These are phyloP conservation scores for Zymoseptoria tritici DNA, from an alignment of 2,329 filamentous ascomycete genomes.

Conservation along the genomic window DNA sequence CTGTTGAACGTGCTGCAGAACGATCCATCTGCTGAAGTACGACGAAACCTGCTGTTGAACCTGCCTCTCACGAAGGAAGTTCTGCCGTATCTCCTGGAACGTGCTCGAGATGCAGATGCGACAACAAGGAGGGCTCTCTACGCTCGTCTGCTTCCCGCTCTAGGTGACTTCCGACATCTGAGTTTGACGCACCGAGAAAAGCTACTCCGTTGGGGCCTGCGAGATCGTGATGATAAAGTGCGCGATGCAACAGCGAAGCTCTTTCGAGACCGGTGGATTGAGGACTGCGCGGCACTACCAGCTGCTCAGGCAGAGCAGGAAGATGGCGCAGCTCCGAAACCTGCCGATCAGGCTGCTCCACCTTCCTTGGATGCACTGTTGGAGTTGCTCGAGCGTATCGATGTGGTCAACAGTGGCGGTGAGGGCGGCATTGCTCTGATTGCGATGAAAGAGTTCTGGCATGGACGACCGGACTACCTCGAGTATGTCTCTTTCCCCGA, in stretches of 20 bases:
- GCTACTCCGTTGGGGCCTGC: conserved; percentile 84
- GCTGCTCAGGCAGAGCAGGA: conserved; percentile 51
- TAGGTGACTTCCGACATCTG: conserved; percentile 90
- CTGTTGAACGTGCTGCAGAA: conserved; percentile 85
- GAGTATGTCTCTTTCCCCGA: conserved; percentile 63
- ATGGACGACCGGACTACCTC: conserved; percentile 75
- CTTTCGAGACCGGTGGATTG: conserved; percentile 95
- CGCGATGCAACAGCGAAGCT: conserved; percentile 82
- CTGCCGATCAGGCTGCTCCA: conserved; percentile 41
- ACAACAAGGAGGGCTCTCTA: conserved; percentile 80
- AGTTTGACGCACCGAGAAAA: conserved; percentile 94
- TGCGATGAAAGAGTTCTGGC: conserved; percentile 95
- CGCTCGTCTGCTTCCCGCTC: conserved; percentile 71
- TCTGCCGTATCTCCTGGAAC: conserved; percentile 78
- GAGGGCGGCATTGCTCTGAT: conserved; percentile 87
- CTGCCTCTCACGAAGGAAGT: conserved; percentile 78
- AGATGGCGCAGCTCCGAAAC: conserved; percentile 43
- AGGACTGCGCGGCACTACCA: conserved; percentile 72
- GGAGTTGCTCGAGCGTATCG: conserved; percentile 87
- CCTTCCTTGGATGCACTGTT: conserved; percentile 76
- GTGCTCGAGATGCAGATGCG: conserved; percentile 81
- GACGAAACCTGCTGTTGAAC: conserved; percentile 79
- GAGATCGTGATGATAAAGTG: conserved; percentile 89
- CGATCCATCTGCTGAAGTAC: conserved; percentile 87
- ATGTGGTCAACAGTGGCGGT: conserved; percentile 81